Base-by-base conservation (phyloP, 331 rosid species). In the Spiraea crenata region DNA sequence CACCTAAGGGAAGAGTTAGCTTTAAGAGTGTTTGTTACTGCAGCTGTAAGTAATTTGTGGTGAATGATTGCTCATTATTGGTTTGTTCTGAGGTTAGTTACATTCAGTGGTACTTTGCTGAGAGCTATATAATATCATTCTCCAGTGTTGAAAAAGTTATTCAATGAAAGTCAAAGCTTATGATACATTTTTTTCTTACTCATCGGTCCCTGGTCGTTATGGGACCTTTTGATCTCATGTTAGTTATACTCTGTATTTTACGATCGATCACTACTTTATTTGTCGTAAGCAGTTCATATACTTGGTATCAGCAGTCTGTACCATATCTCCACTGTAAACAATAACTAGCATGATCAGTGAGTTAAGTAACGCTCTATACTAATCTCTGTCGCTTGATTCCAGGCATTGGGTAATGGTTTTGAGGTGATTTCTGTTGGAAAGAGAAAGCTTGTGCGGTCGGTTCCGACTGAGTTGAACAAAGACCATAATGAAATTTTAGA, bases 401-500 rank as follows among this genome's bases (percentile, higher is more conserved):
- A 95, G 99, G 88, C 82, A 72, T 55, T 95, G 59, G 99, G 99
- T 42, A 89, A 89, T 62, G 97, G 99, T 77, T 95, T 86, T 78
- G 99, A 95, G 83, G 97, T 95, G 39, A 89, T 95, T 80, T 82
- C 95, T 58, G 93, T 95, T 74, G 99, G 97, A 70, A 95, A 86
- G 88, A 89, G 49, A 81, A 91, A 95, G 83, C 96, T 95, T 74
- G 89, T 95, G 31, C 99, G 97, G 57, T 95, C 99, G 5, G 99
- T 95, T 82, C 99, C 99, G 63, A 95, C 97, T 15, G 99, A 95
- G 76, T 82, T 95, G 87, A 95, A 95, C 85, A 95, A 89, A 81
- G 99, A 95, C 78, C 99, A 91, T 80, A 95, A 91, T 41, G 99
- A 87, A 83, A 89, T 95, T 80, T 83, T 95, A 63, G 97, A 95